Base-by-base conservation (phyloP, 192 early-diverging fungal genomes). In the Mortierella claussenii region DNA sequence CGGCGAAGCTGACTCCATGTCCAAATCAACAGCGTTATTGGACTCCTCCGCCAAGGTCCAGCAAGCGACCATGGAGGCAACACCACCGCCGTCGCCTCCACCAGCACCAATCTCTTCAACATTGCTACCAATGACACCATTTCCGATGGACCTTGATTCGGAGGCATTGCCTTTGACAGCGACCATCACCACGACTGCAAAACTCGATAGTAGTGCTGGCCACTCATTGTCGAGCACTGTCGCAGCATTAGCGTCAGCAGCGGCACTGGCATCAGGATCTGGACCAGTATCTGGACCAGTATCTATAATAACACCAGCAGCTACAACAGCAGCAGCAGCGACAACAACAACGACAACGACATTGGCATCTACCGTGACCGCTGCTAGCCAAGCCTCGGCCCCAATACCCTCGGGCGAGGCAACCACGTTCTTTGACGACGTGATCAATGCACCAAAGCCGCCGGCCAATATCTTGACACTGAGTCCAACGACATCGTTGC, bases 391-490 rank as follows among this genome's bases (percentile, higher is more conserved):
- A 40, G 26, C 46, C 10, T 5, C 50, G 8, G 21, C 23, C 4
- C n/a, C 68, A 46, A 26, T 37, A 46, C 52, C 46, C 21, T 15
- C 21, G 6, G 75, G 58, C 10, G 61, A 65, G 44, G 68, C 76
- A 24, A 69, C 76, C 6, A 69, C 76, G 23, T 79, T 76, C 24
- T 76, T 76, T 56, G 73, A 76, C 43, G 73, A 76, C 37, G 62
- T 76, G 73, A 76, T 76, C 55, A 76, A 76, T 33, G 73, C 73
- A 12, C 73, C 64, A 23, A 63, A 76, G 51, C 73, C 73, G 11
- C 73, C 73, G 0, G 63, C 73, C 53, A 76, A 76, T 34, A 76
- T 76, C 34, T 32, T 76, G 52, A 61, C 73, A 31, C 47, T 76
- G 58, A 67, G 73, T 36, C 64, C 64, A 33, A 67, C 73, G 21